These are phyloP conservation scores for Ampelomyces quisqualis DNA, from an alignment of 2,329 filamentous ascomycete genomes.

Conservation along the genomic window DNA sequence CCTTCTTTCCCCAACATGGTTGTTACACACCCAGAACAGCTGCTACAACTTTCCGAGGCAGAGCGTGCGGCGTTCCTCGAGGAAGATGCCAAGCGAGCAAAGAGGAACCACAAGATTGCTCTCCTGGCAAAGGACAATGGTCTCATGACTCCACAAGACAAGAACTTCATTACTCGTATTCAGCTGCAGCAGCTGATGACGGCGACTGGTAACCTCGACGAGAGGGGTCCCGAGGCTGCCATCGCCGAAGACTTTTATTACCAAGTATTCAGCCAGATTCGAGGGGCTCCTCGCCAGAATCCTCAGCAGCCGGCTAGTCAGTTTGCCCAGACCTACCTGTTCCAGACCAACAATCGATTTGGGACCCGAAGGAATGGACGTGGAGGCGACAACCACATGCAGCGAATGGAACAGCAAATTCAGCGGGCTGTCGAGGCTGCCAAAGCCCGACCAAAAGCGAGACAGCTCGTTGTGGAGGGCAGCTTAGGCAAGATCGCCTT, in stretches of 20 bases:
- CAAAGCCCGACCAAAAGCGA: conserved; percentile 96
- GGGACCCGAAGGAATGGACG: conserved; percentile 75
- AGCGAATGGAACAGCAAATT: conserved; percentile 98
- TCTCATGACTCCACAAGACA: conserved; percentile 97
- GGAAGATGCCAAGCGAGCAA: conserved; percentile 91
- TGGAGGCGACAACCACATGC: conserved; percentile 93
- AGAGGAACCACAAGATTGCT: conserved; percentile 98
- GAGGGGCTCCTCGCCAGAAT: conserved; percentile 83
- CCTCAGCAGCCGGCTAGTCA: conserved; percentile 91
- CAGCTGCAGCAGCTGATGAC: conserved; percentile 94
- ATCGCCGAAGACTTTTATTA: conserved; percentile 97
- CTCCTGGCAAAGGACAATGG: conserved; percentile 91
- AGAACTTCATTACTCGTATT: conserved; percentile 98
- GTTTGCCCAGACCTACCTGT: conserved; percentile 96
- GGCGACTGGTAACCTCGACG: conserved; percentile 82
- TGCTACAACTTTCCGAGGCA: conserved; percentile 76
- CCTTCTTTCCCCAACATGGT: conserved; percentile 55
- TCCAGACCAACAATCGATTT: conserved; percentile 86
- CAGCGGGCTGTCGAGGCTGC: conserved; percentile 95
- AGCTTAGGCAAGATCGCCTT: conserved; percentile 98
- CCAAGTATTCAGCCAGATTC: conserved; percentile 93
- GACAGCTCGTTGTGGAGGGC: conserved; percentile 92
- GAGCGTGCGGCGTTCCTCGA: conserved; percentile 81
- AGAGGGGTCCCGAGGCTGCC: conserved; percentile 75
- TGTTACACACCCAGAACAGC: conserved; percentile 69